Evolutionary conservation across 164 flowering plant genomes (phyloP).

Genomic region (Nelumbo lutea): DNA sequence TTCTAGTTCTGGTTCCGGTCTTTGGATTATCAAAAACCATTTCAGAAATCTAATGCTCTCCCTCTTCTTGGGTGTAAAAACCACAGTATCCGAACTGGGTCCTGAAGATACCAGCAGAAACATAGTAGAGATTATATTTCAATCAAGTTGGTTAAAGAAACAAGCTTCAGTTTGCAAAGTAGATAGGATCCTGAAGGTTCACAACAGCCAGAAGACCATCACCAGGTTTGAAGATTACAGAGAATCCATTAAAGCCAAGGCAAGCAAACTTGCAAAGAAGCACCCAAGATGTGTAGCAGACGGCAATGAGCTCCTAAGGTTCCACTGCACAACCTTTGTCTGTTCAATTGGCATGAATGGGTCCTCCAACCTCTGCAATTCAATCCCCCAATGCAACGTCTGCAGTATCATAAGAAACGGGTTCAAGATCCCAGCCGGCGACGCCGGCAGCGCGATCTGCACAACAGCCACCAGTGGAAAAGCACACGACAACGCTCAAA

Average conservation of each 20-base stretch:
- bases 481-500: slow-evolving; percentile 59
- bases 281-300: slow-evolving; percentile 88
- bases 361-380: slow-evolving; percentile 67
- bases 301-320: slow-evolving; percentile 90
- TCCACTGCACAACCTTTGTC: slow-evolving; percentile 64
- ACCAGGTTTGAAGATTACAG: slow-evolving; percentile 77
- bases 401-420: slow-evolving; percentile 80
- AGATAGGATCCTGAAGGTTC: slow-evolving; percentile 85
- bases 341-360: slow-evolving; percentile 82
- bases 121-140: slow-evolving; percentile 95
- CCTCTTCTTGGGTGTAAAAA: neutral
- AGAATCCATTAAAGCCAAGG: slow-evolving; percentile 66
- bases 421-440: slow-evolving; percentile 37
- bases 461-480: slow-evolving; percentile 85
- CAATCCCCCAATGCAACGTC: slow-evolving; percentile 48
- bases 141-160: slow-evolving; percentile 90
- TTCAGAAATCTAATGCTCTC: slow-evolving; percentile 12
- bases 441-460: slow-evolving; percentile 41
- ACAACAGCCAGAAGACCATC: slow-evolving; percentile 71
- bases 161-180: slow-evolving; percentile 70
- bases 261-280: slow-evolving; percentile 58
- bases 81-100: slow-evolving; percentile 77
- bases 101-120: slow-evolving; percentile 83
- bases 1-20: neutral
- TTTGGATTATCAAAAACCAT: neutral